Evolutionary conservation across 2,329 filamentous ascomycete species (phyloP).

Genomic region (Scedosporium apiospermum): DNA sequence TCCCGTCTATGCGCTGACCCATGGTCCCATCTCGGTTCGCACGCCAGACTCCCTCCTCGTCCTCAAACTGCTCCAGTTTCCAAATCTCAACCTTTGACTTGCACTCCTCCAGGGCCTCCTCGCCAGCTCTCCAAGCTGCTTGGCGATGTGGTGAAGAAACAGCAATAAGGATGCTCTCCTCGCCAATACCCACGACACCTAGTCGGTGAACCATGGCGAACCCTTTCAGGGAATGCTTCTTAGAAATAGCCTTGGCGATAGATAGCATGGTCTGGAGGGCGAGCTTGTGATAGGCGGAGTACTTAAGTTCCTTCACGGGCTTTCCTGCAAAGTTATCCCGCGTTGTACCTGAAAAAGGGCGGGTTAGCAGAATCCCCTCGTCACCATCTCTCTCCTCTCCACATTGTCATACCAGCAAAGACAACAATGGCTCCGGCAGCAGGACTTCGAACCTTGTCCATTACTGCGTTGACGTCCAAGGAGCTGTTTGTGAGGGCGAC

Average conservation of each 20-base stretch:
- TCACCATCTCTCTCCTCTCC: not conserved
- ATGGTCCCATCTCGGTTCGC: conserved; percentile 69
- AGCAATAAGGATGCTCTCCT: conserved; percentile 87
- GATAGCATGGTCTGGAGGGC: conserved; percentile 59
- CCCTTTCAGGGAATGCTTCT: conserved; percentile 56
- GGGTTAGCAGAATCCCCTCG: not conserved
- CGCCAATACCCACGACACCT: conserved; percentile 76
- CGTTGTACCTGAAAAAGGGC: conserved; percentile 51
- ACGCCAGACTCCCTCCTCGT: conserved; percentile 72
- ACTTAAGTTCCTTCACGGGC: conserved; percentile 65
- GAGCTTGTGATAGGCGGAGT: conserved; percentile 62
- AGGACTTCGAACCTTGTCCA: conserved; percentile 61
- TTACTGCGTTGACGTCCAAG: conserved; percentile 47
- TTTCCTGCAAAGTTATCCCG: conserved; percentile 64
- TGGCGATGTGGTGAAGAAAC: conserved; percentile 76
- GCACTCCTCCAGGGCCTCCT: conserved; percentile 79
- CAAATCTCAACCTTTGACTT: conserved; percentile 89
- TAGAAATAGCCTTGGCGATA: conserved; percentile 49
- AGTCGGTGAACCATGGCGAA: conserved; percentile 79
- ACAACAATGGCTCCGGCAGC: conserved; percentile 68
- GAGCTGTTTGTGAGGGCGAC: conserved; percentile 58
- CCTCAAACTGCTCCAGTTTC: conserved; percentile 85
- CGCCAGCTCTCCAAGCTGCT: conserved; percentile 78
- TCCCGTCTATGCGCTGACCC: conserved; percentile 36
- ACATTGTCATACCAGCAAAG: conserved; percentile 51